Evolutionary conservation across 2,329 filamentous ascomycete species (phyloP).

Genomic region (Ascosphaera acerosa): DNA sequence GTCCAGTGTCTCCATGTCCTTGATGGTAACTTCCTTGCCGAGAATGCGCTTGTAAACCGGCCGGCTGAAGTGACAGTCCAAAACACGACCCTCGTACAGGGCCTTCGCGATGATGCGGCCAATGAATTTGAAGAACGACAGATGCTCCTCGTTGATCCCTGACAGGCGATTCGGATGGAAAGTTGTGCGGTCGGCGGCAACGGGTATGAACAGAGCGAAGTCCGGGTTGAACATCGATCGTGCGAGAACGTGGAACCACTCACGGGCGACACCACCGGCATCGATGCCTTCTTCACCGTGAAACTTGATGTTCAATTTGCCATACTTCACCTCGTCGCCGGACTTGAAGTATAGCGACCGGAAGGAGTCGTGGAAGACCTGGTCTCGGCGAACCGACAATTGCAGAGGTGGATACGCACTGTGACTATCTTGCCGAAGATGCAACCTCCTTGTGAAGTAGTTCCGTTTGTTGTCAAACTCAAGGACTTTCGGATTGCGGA

Average conservation of each 20-base stretch:
- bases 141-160: slow-evolving; percentile 79
- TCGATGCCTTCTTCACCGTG: slow-evolving; percentile 94
- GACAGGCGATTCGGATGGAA: slow-evolving; percentile 96
- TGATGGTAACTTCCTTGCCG: slow-evolving; percentile 82
- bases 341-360: slow-evolving; percentile 94
- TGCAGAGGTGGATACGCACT: slow-evolving; percentile 55
- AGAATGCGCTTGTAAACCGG: slow-evolving; percentile 97
- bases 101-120: slow-evolving; percentile 96
- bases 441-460: slow-evolving; percentile 88
- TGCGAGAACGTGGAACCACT: slow-evolving; percentile 97
- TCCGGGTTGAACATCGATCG: slow-evolving; percentile 98
- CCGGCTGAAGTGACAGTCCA: slow-evolving; percentile 96
- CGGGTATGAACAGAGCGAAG: slow-evolving; percentile 87
- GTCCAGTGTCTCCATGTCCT: slow-evolving; percentile 98
- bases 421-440: slow-evolving; percentile 46
- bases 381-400: slow-evolving; percentile 70
- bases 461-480: slow-evolving; percentile 99
- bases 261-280: slow-evolving; percentile 85
- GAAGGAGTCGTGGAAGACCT: slow-evolving; percentile 96
- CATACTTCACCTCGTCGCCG: slow-evolving; percentile 94
- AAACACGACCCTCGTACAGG: slow-evolving; percentile 78
- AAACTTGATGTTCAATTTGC: slow-evolving; percentile 94
- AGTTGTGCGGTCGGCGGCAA: slow-evolving; percentile 88
- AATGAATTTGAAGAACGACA: slow-evolving; percentile 98
- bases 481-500: slow-evolving; percentile 95